Evolutionary conservation across 1,139 yeast genomes (phyloP).

Genomic region (Suhomyces panamericanus): DNA sequence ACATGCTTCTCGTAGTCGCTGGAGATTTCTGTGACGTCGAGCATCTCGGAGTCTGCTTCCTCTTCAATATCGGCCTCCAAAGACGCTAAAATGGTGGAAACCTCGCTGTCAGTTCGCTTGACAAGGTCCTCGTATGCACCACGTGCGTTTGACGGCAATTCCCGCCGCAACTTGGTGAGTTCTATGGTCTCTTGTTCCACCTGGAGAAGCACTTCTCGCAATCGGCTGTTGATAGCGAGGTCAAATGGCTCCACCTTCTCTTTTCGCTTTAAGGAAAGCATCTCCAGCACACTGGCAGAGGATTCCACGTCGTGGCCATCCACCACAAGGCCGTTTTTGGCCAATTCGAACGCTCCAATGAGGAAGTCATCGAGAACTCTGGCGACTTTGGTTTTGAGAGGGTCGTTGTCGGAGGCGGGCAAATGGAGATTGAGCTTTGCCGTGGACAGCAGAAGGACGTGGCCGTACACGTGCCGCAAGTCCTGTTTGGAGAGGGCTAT

Average conservation of each 20-base stretch:
- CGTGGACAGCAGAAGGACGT: conserved; percentile 39
- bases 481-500: conserved; percentile 53
- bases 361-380: conserved; percentile 45
- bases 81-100: conserved; percentile 27
- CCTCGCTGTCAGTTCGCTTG: conserved; percentile 32
- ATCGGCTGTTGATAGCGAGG: conserved; percentile 51
- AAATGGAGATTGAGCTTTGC: conserved; percentile 48
- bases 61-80: conserved; percentile 16
- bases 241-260: conserved; percentile 63
- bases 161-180: conserved; percentile 51
- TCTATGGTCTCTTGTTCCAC: conserved; percentile 60
- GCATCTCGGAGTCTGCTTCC: conserved; percentile 18
- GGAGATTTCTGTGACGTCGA: conserved; percentile 21
- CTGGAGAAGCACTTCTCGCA: conserved; percentile 51
- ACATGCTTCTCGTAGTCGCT: conserved; percentile 32
- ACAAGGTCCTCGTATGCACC: conserved; percentile 32
- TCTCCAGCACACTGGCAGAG: conserved; percentile 17
- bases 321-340: conserved; percentile 50
- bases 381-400: conserved; percentile 46
- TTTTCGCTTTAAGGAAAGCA: conserved; percentile 34
- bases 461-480: conserved; percentile 46
- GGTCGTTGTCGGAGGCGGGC: conserved; percentile 47
- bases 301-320: conserved; percentile 42
- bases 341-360: conserved; percentile 51
- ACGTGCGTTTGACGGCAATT: conserved; percentile 45